These are phyloP conservation scores for Kondoa malvinella DNA, from an alignment of 768 basidiomycete species.

Conservation along the genomic window DNA sequence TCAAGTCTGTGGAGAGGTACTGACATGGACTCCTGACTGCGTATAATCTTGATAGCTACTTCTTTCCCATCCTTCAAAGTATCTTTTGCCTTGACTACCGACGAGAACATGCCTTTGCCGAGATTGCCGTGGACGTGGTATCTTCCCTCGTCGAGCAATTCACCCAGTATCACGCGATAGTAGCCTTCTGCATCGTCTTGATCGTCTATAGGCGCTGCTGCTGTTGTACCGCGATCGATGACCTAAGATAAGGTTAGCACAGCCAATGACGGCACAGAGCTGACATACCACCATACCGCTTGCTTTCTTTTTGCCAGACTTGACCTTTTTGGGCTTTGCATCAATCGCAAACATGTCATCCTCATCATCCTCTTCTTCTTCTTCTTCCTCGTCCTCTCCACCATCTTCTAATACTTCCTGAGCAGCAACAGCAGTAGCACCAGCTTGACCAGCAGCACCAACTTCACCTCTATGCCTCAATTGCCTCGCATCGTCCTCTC, in stretches of 20 bases:
- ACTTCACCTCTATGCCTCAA: conserved; percentile 35
- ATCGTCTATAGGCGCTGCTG: conserved; percentile 60
- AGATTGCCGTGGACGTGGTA: conserved; percentile 88
- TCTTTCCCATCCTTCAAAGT: conserved; percentile 40
- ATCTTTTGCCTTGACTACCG: conserved; percentile 69
- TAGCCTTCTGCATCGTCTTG: conserved; percentile 91
- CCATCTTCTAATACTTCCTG: conserved; percentile 9
- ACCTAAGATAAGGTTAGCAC: conserved; percentile 31
- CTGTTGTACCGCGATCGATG: conserved; percentile 36
- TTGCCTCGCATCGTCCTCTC: conserved; percentile 64
- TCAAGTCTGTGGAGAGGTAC: conserved; percentile 29
- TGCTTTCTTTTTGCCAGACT: conserved; percentile 12
- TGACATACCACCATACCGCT: conserved; percentile 19
- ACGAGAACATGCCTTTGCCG: conserved; percentile 99
- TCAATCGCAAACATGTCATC: conserved; percentile 84
- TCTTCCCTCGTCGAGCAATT: conserved; percentile 73
- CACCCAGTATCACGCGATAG: conserved; percentile 82
- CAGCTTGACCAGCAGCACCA: conserved; percentile 18
- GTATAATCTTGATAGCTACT: conserved; percentile 92
- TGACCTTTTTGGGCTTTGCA: conserved; percentile 45
- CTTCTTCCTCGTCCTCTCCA: conserved; percentile 26
- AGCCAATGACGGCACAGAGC: not conserved
- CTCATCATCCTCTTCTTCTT: conserved; percentile 49
- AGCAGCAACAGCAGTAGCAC: conserved; percentile 27
- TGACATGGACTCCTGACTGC: conserved; percentile 91